Conservation (phyloP, 1,284 basidiomycete species). For the Moniliella sp. region DNA sequence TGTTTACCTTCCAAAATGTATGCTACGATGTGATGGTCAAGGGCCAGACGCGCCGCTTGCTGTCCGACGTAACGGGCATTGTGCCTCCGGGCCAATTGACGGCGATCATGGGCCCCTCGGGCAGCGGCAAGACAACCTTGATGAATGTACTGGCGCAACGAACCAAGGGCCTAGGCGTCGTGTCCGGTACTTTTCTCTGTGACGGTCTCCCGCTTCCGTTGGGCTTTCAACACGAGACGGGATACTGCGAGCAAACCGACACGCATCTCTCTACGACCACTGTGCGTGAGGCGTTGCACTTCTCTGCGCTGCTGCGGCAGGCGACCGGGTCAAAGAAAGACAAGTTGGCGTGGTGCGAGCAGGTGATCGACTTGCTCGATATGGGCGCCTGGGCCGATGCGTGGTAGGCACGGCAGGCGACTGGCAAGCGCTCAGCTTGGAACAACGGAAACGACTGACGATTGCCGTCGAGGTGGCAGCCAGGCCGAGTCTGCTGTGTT, state of each 20-base stretch:
- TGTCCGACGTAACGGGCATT: too few species aligned
- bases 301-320: slow-evolving; percentile 2
- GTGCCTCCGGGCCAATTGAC: too few species aligned
- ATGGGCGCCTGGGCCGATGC: slow-evolving; percentile 2
- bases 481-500: slow-evolving; percentile 36
- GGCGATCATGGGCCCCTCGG: slow-evolving; percentile 27
- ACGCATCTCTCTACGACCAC: slow-evolving; percentile 3
- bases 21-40: slow-evolving; percentile 18
- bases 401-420: slow-evolving; percentile 7
- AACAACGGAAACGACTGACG: slow-evolving; percentile 3
- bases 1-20: slow-evolving; percentile 16
- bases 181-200: slow-evolving; percentile 1
- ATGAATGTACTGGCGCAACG: slow-evolving; percentile 3
- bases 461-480: slow-evolving; percentile 5
- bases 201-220: slow-evolving; percentile 1
- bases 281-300: slow-evolving; percentile 1
- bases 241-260: slow-evolving; percentile 2
- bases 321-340: slow-evolving; percentile 2
- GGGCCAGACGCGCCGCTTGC: slow-evolving; percentile 8
- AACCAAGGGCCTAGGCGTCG: slow-evolving; percentile 3
- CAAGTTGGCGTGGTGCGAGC: slow-evolving; percentile 2
- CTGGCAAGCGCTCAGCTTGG: slow-evolving; percentile 1
- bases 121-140: slow-evolving; percentile 12
- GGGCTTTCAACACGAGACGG: slow-evolving; percentile 1
- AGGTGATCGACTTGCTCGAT: slow-evolving; percentile 1